Evolutionary conservation across 495 filamentous ascomycete species (phyloP).

Genomic region (Aspergillus biplanus): DNA sequence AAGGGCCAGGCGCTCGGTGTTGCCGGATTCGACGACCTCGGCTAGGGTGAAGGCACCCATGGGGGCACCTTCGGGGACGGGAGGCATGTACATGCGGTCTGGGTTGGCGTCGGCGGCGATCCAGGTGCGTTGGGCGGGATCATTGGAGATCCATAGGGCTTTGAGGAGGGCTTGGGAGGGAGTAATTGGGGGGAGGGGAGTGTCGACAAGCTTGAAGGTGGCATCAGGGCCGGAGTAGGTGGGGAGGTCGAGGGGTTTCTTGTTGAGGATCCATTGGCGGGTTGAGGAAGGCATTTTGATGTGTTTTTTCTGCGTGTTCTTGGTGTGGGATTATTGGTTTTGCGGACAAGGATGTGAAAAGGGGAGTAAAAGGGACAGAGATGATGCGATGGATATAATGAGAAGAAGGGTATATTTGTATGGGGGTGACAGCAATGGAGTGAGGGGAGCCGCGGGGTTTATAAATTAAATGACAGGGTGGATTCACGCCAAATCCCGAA

Average conservation of each 20-base stretch:
- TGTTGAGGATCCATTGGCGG: constrained; percentile 42
- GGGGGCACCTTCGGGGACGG: constrained; percentile 58
- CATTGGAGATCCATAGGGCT: constrained; percentile 64
- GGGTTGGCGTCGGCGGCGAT: constrained; percentile 49
- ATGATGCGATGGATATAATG: too few species aligned
- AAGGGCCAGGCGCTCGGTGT: constrained; percentile 24
- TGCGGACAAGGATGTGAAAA: background rate
- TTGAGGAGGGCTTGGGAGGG: constrained; percentile 62
- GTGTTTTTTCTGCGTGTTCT: background rate
- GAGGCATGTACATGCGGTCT: constrained; percentile 58
- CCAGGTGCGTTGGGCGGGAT: constrained; percentile 73
- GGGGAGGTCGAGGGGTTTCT: constrained; percentile 29
- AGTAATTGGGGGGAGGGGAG: constrained; percentile 47
- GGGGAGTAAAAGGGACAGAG: too few species aligned
- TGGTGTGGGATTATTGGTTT: background rate
- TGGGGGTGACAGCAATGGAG: too few species aligned
- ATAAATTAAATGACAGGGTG: too few species aligned
- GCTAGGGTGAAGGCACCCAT: constrained; percentile 60
- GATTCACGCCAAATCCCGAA: too few species aligned
- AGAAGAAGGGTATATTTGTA: too few species aligned
- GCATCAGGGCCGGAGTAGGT: constrained; percentile 28
- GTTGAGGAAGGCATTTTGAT: constrained; percentile 25
- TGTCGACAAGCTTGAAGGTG: constrained; percentile 53
- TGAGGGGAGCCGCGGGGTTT: too few species aligned
- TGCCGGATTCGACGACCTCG: constrained; percentile 45